A percentile compares a stretch with the other conserved stretches of the same genome.
Conservation (phyloP, 306 rosid genomes). For the Quercus agrifolia region DNA sequence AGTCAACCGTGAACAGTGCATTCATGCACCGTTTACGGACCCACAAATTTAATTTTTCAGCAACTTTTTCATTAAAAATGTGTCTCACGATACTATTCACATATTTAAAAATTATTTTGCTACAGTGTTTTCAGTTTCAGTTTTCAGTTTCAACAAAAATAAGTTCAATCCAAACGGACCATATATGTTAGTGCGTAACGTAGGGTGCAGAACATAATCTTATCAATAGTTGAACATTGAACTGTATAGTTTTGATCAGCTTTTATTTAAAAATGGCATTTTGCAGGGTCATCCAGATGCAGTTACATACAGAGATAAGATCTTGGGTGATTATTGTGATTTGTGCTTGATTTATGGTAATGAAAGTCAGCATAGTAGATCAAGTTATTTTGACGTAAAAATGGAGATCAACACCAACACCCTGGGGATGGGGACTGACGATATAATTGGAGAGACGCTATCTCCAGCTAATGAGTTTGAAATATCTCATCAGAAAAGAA, state of each 20-base stretch:
- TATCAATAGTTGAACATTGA: not conserved
- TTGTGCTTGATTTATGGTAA: conserved; percentile 28
- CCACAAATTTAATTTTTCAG: no score
- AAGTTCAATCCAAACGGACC: no score
- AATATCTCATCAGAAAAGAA: conserved; percentile 21
- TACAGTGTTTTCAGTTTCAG: no score
- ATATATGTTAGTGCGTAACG: no score
- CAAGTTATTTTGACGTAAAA: conserved; percentile 5
- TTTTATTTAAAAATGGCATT: conserved; percentile 5
- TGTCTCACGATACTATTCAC: no score
- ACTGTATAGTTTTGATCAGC: not conserved
- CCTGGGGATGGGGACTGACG: conserved; percentile 5
- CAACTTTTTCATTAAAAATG: no score
- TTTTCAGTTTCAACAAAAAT: no score
- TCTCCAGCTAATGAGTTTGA: conserved; percentile 15
- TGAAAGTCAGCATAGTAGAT: conserved; percentile 6
- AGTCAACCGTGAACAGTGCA: no score
- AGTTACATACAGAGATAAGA: conserved; percentile 15
- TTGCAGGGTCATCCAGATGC: conserved; percentile 42
- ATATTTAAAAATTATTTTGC: no score
- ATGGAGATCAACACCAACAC: conserved; percentile 1
- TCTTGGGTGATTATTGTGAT: conserved; percentile 26
- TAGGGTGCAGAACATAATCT: not conserved
- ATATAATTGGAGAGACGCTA: conserved; percentile 11
- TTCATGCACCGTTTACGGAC: no score